Evolutionary conservation across 768 basidiomycete species (phyloP).

Genomic region (Auricularia cornea): DNA sequence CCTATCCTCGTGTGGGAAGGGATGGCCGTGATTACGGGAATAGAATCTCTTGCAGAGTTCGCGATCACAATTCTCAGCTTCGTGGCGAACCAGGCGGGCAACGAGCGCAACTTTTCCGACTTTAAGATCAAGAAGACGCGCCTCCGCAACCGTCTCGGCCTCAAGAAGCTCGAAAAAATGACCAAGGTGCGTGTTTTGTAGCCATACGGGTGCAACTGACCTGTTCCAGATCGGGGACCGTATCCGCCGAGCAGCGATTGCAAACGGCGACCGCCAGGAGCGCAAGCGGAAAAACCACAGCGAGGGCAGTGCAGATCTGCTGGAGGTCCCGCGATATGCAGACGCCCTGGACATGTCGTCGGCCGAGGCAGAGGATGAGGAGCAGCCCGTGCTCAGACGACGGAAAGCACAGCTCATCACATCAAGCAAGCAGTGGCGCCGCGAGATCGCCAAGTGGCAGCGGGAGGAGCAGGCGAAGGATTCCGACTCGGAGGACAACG

Average conservation of each 20-base stretch:
- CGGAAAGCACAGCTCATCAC: no score
- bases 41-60: not conserved
- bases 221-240: not conserved
- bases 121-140: not conserved
- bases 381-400: no score
- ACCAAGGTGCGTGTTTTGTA: not conserved
- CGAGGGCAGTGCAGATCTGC: not conserved
- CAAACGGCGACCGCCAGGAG: not conserved
- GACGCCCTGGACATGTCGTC: not conserved
- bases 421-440: no score
- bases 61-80: not conserved
- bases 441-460: no score
- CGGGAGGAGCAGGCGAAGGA: no score
- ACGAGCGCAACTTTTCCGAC: not conserved
- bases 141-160: not conserved
- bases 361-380: not conserved
- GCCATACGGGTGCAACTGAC: not conserved
- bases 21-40: not conserved
- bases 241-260: not conserved
- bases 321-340: not conserved
- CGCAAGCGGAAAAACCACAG: not conserved
- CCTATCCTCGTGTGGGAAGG: not conserved
- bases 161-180: not conserved
- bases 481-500: no score
- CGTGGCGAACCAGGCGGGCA: not conserved